Evolutionary conservation across 495 filamentous ascomycete genomes (phyloP).

Genomic region (Parathielavia hyrcaniae): DNA sequence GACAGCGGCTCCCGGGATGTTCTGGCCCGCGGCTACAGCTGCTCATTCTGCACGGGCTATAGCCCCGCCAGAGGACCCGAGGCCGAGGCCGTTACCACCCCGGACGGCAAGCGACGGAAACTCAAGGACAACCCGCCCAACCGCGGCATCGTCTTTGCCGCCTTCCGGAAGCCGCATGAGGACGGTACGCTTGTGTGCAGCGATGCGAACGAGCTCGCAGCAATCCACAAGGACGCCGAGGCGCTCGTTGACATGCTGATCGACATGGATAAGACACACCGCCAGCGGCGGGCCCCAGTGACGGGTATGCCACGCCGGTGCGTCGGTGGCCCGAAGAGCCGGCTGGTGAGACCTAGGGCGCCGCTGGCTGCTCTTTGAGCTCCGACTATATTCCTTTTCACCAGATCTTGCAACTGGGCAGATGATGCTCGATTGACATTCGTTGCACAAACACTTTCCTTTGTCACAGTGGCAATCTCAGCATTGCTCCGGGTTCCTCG

Average conservation of each 20-base stretch:
- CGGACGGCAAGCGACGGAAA: not conserved
- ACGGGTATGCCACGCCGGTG: not conserved
- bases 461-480: too few relatives aligned
- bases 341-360: not conserved
- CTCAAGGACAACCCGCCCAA: constrained; percentile 17
- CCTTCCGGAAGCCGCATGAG: constrained; percentile 29
- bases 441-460: too few relatives aligned
- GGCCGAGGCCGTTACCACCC: not conserved
- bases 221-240: constrained; percentile 32
- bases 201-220: constrained; percentile 23
- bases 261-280: constrained; percentile 26
- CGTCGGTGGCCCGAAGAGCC: not conserved
- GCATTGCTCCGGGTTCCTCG: too few relatives aligned
- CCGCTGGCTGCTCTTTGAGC: constrained; percentile 3
- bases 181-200: constrained; percentile 16
- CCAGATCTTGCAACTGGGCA: not conserved
- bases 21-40: constrained; percentile 37
- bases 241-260: constrained; percentile 34
- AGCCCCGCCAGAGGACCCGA: constrained; percentile 13
- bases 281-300: constrained; percentile 1
- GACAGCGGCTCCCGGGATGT: constrained; percentile 26
- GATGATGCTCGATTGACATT: not conserved
- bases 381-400: not conserved
- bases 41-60: constrained; percentile 36
- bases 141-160: constrained; percentile 41